These are phyloP conservation scores for Cryphonectria naterciae DNA, from an alignment of 2,329 filamentous ascomycete species.

Conservation along the genomic window DNA sequence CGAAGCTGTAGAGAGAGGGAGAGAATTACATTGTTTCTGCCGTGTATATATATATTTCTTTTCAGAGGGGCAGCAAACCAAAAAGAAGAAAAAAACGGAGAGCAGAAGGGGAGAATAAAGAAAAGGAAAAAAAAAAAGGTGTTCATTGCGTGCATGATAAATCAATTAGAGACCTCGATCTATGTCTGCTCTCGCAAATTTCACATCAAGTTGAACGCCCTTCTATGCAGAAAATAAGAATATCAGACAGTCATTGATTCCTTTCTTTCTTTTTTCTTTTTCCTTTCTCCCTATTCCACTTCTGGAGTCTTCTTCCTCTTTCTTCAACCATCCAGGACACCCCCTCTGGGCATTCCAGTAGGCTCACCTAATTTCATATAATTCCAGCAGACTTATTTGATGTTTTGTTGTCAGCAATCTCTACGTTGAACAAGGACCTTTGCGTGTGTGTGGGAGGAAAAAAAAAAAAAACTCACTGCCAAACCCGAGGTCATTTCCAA, in stretches of 20 bases:
- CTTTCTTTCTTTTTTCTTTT: not conserved
- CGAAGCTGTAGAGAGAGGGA: constrained; percentile 49
- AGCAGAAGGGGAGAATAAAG: too few species aligned
- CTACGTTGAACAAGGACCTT: not conserved
- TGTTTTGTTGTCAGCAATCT: not conserved
- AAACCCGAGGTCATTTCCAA: constrained; percentile 70
- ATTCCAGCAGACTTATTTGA: constrained; percentile 56
- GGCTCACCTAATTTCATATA: constrained; percentile 51
- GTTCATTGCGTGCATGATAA: not conserved
- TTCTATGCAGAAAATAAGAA: not conserved
- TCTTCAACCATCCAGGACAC: not conserved
- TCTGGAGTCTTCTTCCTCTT: not conserved
- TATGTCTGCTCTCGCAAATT: too few species aligned
- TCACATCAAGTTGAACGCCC: too few species aligned
- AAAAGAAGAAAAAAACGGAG: too few species aligned
- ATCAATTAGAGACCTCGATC: not conserved
- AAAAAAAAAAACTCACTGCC: constrained; percentile 52
- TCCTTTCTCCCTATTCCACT: too few species aligned
- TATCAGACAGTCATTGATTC: not conserved
- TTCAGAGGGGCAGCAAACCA: too few species aligned
- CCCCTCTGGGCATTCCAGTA: not conserved
- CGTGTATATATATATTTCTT: not conserved
- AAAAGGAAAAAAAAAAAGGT: not conserved
- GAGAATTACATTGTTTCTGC: too few species aligned
- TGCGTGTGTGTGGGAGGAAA: not conserved